Conservation (phyloP, 176 grass and related monocot species). For the Aechmea fasciata region DNA sequence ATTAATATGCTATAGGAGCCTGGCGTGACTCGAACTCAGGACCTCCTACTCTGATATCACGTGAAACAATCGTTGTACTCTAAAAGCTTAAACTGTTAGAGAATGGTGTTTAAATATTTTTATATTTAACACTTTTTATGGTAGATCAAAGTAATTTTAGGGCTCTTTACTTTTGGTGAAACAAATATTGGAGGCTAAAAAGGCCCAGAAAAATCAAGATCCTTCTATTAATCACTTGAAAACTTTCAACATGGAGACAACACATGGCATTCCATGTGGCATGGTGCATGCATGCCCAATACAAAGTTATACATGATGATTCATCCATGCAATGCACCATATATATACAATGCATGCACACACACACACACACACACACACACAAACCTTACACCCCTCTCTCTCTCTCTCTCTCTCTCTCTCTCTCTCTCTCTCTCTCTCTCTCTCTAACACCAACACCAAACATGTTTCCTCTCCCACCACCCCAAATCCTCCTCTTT, state of each 20-base stretch:
- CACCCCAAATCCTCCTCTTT: constrained; percentile 1
- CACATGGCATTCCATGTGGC: not conserved
- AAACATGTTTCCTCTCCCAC: not conserved
- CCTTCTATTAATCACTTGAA: not conserved
- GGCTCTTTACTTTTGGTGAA: too few relatives aligned
- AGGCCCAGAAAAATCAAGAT: not conserved
- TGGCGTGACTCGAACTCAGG: too few relatives aligned
- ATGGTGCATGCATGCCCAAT: not conserved
- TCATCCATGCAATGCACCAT: not conserved
- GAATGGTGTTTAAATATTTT: too few relatives aligned
- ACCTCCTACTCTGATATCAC: too few relatives aligned
- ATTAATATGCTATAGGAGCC: too few relatives aligned
- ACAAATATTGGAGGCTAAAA: too few relatives aligned
- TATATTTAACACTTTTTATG: too few relatives aligned
- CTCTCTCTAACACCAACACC: not conserved
- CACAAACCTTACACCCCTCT: not conserved
- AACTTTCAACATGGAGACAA: not conserved
- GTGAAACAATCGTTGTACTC: too few relatives aligned
- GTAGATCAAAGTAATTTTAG: too few relatives aligned
- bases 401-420: not conserved
- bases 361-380: not conserved
- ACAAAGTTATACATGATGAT: not conserved
- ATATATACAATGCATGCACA: not conserved
- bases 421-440: not conserved
- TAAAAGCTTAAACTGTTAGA: too few relatives aligned